phyloP scores from a whole-genome alignment of 202 grass and related monocot genomes.

The Setaria viridis region DNA sequence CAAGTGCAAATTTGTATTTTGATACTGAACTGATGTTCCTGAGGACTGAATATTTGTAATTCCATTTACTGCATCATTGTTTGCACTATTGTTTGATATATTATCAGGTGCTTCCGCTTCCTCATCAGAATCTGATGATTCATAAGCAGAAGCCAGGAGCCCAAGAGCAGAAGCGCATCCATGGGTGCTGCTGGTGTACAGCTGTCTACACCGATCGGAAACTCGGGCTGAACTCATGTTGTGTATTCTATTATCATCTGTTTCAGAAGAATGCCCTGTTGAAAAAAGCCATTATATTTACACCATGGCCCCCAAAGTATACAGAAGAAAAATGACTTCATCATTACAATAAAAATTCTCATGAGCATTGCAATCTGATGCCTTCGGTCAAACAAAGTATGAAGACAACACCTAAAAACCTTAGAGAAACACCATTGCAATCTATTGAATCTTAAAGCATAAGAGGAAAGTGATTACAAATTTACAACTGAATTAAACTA shows the following conservation, averaged over 20 bases:
- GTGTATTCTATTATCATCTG: slow-evolving; percentile 38
- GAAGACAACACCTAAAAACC: background rate
- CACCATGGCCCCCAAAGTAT: background rate
- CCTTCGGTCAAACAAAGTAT: background rate
- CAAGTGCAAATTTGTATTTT: slow-evolving; percentile 37
- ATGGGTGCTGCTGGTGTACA: slow-evolving; percentile 53
- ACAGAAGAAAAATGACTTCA: slow-evolving; percentile 23
- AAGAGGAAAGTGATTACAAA: background rate
- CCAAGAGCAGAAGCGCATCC: slow-evolving; percentile 70
- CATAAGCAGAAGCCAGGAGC: slow-evolving; percentile 92
- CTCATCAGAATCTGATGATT: slow-evolving; percentile 75
- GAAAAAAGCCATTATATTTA: slow-evolving; percentile 26
- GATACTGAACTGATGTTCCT: slow-evolving; percentile 29
- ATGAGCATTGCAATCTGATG: slow-evolving; percentile 6
- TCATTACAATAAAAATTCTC: background rate
- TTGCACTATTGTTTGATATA: background rate
- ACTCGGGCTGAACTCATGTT: slow-evolving; percentile 55
- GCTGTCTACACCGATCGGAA: slow-evolving; percentile 55
- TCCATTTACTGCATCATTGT: slow-evolving; percentile 44
- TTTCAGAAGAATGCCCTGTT: slow-evolving; percentile 54
- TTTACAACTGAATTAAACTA: background rate
- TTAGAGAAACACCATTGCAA: background rate
- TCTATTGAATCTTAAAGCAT: background rate
- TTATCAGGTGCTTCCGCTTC: slow-evolving; percentile 51
- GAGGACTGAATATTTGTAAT: slow-evolving; percentile 27